A percentile compares a stretch with the other conserved stretches of the same genome.
Evolutionary conservation across 129 eudicot species (phyloP).

Genomic region (Lonicera japonica): DNA sequence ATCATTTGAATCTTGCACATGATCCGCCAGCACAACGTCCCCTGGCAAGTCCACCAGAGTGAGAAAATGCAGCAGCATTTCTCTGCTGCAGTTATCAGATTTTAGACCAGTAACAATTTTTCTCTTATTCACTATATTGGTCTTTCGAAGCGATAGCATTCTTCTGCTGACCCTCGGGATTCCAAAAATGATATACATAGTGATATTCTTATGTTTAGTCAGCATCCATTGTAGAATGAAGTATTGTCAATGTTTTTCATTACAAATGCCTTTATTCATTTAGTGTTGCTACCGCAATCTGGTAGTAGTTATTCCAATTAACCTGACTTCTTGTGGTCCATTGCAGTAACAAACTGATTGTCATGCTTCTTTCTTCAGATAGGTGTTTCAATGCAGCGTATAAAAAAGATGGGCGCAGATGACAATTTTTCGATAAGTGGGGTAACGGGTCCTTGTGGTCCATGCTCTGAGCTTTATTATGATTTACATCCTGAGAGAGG

Average conservation of each 20-base stretch:
- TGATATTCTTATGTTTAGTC: not conserved
- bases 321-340: not conserved
- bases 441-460: conserved; percentile 94
- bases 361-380: conserved; percentile 39
- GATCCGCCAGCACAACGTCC: conserved; percentile 36
- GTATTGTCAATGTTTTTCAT: not conserved
- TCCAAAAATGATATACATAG: conserved; percentile 7
- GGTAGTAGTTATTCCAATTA: not conserved
- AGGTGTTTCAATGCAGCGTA: conserved; percentile 78
- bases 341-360: too few species aligned
- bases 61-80: conserved; percentile 31
- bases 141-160: conserved; percentile 12
- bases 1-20: conserved; percentile 28
- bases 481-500: too few species aligned
- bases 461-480: conserved; percentile 95
- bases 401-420: conserved; percentile 89
- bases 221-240: conserved; percentile 5
- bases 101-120: conserved; percentile 30
- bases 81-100: conserved; percentile 30
- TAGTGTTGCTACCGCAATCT: too few species aligned
- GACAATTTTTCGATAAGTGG: conserved; percentile 99
- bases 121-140: conserved; percentile 10
- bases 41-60: conserved; percentile 21
- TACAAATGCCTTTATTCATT: not conserved
- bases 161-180: conserved; percentile 9